phyloP scores from a whole-genome alignment of 345 rosid species.

The Salix arbutifolia region DNA sequence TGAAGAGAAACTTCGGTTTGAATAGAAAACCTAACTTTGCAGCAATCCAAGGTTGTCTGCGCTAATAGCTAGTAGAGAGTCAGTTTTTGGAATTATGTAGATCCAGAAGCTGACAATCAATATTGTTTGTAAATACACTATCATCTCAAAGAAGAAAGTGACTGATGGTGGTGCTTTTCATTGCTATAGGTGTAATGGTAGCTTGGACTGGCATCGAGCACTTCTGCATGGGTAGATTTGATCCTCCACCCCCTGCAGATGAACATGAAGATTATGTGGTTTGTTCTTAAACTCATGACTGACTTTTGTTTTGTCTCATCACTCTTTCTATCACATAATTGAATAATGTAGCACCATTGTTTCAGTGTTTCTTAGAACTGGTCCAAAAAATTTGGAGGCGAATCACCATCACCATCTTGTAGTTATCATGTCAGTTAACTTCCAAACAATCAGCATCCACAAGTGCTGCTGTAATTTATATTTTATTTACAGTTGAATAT shows the following conservation, averaged over 20 bases:
- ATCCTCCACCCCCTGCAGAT: conserved; percentile 78
- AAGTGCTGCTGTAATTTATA: too few species aligned
- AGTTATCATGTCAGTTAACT: too few species aligned
- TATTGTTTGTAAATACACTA: too few species aligned
- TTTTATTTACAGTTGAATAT: too few species aligned
- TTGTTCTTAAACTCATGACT: conserved; percentile 16
- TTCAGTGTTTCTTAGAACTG: too few species aligned
- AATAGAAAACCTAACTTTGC: neutral
- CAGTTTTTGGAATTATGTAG: neutral
- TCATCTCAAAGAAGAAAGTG: too few species aligned
- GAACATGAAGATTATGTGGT: conserved; percentile 78
- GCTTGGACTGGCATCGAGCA: conserved; percentile 99
- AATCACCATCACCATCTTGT: too few species aligned
- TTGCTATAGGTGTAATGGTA: conserved; percentile 75
- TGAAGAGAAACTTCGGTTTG: neutral
- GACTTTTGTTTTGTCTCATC: neutral
- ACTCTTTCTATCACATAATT: neutral
- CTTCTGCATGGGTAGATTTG: conserved; percentile 77
- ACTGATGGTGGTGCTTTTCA: conserved; percentile 6
- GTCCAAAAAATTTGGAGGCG: too few species aligned
- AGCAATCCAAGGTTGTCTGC: neutral
- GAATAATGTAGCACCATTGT: neutral
- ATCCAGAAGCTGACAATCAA: neutral
- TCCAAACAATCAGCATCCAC: too few species aligned
- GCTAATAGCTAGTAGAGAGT: neutral